These are phyloP conservation scores for Fusarium sp. DNA, from an alignment of 2,329 filamentous ascomycete genomes.

Conservation along the genomic window DNA sequence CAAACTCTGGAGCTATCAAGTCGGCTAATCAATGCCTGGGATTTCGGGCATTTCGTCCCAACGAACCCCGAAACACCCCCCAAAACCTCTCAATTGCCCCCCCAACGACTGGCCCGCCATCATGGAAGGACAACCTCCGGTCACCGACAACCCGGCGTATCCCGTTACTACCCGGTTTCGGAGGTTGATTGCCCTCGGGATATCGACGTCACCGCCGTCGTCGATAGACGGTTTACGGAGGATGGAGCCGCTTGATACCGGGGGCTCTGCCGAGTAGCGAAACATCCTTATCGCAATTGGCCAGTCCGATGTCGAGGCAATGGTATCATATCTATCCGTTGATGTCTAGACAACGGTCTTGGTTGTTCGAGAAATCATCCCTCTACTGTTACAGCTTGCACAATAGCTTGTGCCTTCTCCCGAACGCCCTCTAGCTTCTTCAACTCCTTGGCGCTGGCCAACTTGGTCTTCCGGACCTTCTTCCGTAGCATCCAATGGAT, in stretches of 20 bases:
- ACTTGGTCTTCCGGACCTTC: conserved; percentile 74
- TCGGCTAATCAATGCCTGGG: conserved; percentile 28
- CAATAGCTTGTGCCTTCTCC: conserved; percentile 49
- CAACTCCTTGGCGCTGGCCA: conserved; percentile 62
- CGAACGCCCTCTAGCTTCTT: conserved; percentile 55
- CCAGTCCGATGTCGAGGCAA: background rate
- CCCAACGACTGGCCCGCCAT: conserved; percentile 25
- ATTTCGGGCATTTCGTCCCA: conserved; percentile 34
- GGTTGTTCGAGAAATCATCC: conserved; percentile 6
- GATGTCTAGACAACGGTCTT: background rate
- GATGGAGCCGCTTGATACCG: conserved; percentile 13
- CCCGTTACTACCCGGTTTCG: conserved; percentile 41
- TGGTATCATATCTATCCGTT: conserved; percentile 3
- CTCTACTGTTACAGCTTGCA: conserved; percentile 40
- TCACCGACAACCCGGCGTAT: conserved; percentile 31
- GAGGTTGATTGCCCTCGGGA: conserved; percentile 25
- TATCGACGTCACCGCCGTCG: conserved; percentile 37
- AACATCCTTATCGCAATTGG: conserved; percentile 3
- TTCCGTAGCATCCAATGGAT: conserved; percentile 85
- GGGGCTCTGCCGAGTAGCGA: conserved; percentile 12
- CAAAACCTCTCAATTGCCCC: conserved; percentile 18
- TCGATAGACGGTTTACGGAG: conserved; percentile 13
- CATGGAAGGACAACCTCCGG: conserved; percentile 7
- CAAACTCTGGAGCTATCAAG: conserved; percentile 15
- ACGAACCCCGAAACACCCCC: conserved; percentile 29